Evolutionary conservation across 495 filamentous ascomycete species (phyloP).

Genomic region (Neurospora sp.): DNA sequence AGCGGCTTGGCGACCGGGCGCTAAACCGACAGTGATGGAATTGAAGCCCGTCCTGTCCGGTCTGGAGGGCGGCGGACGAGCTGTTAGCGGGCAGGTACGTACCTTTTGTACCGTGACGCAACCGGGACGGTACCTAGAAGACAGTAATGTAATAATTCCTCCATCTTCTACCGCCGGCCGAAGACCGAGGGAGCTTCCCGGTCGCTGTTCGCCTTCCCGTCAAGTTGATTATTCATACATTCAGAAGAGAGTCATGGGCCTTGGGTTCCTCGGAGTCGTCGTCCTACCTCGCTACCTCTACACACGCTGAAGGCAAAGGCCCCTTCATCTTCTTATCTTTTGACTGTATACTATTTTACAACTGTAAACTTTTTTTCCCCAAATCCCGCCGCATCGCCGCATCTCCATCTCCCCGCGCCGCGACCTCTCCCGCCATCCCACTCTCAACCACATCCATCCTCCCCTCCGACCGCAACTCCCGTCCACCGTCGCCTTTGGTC

Average conservation of each 20-base stretch:
- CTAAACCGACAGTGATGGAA: neutral
- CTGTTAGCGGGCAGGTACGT: neutral
- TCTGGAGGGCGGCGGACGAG: neutral
- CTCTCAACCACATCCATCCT: neutral
- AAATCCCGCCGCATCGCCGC: neutral
- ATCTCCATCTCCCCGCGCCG: neutral
- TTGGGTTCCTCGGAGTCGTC: neutral
- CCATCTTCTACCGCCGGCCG: neutral
- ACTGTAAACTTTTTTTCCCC: neutral
- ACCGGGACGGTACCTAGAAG: neutral
- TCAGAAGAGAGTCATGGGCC: neutral
- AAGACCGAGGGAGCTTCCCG: neutral
- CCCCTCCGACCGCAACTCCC: neutral
- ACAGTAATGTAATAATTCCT: neutral
- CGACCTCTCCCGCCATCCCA: neutral
- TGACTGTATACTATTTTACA: neutral
- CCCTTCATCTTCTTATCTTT: neutral
- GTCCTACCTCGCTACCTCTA: neutral
- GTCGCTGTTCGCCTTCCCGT: neutral
- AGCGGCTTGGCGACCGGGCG: neutral
- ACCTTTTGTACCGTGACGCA: neutral
- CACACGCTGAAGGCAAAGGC: neutral
- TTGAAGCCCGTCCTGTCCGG: neutral
- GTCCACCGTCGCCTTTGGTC: neutral
- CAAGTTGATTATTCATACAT: neutral